These are phyloP conservation scores for Chrysoporthe puriensis DNA, from an alignment of 2,329 filamentous ascomycete genomes.

Conservation along the genomic window DNA sequence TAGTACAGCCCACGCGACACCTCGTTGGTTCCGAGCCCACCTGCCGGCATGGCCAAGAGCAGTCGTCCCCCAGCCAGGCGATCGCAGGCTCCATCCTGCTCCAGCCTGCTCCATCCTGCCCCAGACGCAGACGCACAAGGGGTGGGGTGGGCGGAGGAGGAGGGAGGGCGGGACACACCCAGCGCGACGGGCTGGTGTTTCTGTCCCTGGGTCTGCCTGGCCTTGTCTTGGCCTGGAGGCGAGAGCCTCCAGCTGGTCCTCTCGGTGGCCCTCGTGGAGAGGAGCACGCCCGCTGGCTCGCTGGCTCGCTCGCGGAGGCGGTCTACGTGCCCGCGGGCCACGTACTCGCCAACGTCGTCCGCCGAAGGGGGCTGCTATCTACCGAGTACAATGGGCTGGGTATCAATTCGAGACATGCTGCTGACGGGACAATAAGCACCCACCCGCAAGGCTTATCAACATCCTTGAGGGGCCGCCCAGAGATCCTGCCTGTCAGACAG, in stretches of 20 bases:
- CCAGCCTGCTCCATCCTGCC: too few species aligned
- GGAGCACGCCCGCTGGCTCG: too few species aligned
- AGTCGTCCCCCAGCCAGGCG: constrained; percentile 12
- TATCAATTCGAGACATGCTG: constrained; percentile 1
- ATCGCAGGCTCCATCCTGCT: background rate
- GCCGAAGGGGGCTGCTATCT: background rate
- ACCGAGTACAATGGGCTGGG: background rate
- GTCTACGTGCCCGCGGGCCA: too few species aligned
- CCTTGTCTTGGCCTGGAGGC: too few species aligned
- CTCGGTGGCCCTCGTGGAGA: too few species aligned
- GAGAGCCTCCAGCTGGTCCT: too few species aligned
- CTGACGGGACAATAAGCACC: constrained; percentile 6
- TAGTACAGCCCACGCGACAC: constrained; percentile 1
- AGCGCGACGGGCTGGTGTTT: too few species aligned
- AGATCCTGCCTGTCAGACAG: background rate
- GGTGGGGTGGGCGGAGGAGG: too few species aligned
- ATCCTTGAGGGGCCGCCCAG: background rate
- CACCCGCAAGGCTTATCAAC: constrained; percentile 5
- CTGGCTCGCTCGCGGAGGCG: too few species aligned
- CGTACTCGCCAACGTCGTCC: too few species aligned
- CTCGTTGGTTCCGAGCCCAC: constrained; percentile 18
- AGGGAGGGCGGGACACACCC: too few species aligned
- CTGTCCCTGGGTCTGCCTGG: background rate
- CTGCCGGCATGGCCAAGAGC: constrained; percentile 23
- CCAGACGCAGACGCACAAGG: too few species aligned